Evolutionary conservation across 257 asterid species (phyloP).

Genomic region (Solanum acaule): DNA sequence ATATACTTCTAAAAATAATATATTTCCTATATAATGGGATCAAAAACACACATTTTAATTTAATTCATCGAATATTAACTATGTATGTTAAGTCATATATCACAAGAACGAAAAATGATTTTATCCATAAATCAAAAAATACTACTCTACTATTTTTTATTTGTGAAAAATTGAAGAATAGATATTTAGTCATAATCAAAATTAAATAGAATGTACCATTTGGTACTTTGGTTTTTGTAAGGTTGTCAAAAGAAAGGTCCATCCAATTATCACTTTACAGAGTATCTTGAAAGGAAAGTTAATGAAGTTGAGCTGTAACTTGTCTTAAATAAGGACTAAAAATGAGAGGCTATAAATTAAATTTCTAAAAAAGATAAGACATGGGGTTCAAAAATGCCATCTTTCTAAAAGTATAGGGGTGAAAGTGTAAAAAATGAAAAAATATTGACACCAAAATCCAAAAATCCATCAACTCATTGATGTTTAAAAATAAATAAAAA

Average conservation of each 20-base stretch:
- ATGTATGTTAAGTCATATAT: neutral
- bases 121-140: neutral
- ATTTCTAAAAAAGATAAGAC: neutral
- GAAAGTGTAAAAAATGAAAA: neutral
- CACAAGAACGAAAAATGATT: neutral
- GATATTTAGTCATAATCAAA: neutral
- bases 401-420: neutral
- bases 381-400: neutral
- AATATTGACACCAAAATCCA: neutral
- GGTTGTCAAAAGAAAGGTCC: neutral
- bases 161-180: too few species aligned
- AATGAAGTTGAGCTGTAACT: neutral
- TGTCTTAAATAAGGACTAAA: neutral
- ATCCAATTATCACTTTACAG: neutral
- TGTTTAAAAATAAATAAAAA: neutral
- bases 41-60: neutral
- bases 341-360: neutral
- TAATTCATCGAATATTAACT: too few species aligned
- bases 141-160: neutral
- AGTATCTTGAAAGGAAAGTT: neutral
- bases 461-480: neutral
- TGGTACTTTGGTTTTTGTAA: neutral
- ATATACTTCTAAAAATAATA: neutral
- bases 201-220: neutral
- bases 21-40: neutral